Conservation (phyloP, 768 basidiomycete species). For the Mycena albidolilacea region DNA sequence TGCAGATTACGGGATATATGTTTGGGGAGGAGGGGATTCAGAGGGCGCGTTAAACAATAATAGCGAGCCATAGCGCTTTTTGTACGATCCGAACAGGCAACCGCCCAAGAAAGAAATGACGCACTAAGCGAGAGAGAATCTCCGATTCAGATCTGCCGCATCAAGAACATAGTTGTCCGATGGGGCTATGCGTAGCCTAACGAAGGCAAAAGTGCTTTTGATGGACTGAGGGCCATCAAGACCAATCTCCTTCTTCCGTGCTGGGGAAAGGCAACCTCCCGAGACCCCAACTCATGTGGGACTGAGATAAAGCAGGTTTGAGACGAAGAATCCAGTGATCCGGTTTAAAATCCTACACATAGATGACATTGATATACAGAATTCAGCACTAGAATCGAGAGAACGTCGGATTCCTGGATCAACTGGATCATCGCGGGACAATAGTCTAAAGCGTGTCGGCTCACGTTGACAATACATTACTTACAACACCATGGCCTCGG, state of each 20-base stretch:
- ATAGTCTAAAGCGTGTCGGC: constrained; percentile 16
- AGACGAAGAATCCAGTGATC: constrained; percentile 11
- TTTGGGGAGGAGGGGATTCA: constrained; percentile 3
- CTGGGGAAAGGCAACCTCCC: constrained; percentile 14
- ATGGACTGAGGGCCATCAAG: constrained; percentile 22
- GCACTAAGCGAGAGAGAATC: constrained; percentile 36
- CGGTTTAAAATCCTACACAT: constrained; percentile 21
- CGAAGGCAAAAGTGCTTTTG: constrained; percentile 15
- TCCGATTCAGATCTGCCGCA: constrained; percentile 33
- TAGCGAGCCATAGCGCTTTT: constrained; percentile 28
- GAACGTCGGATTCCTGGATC: constrained; percentile 23
- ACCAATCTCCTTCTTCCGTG: constrained; percentile 11
- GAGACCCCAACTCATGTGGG: constrained; percentile 12
- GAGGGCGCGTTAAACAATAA: constrained; percentile 25
- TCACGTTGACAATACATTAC: constrained; percentile 18
- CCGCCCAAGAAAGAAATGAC: constrained; percentile 22
- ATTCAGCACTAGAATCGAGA: constrained; percentile 26
- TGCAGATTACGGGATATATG: neutral
- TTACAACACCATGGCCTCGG: constrained; percentile 40
- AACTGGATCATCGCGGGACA: constrained; percentile 24
- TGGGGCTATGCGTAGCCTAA: constrained; percentile 11
- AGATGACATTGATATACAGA: constrained; percentile 8
- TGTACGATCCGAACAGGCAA: constrained; percentile 31
- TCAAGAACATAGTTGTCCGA: constrained; percentile 18
- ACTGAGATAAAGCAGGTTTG: constrained; percentile 6